Conservation (phyloP, 805 yeast genomes). For the Kodamaea neixiangensis region DNA sequence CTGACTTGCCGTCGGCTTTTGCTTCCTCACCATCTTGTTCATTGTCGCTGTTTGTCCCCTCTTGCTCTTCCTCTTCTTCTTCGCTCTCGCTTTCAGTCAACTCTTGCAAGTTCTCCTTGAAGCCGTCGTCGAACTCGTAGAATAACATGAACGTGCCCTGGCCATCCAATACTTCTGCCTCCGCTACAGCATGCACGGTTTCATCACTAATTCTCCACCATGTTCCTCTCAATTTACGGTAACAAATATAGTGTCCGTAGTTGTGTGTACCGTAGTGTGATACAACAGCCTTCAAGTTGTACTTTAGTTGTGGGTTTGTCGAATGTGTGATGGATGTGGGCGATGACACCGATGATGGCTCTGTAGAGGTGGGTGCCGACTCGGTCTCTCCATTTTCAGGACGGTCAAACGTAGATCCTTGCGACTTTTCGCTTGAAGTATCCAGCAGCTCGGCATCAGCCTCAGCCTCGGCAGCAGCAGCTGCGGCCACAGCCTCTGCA, state of each 20-base stretch:
- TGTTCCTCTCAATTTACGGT: slow-evolving; percentile 72
- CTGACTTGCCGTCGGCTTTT: neutral
- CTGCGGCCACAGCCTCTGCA: neutral
- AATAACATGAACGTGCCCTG: slow-evolving; percentile 94
- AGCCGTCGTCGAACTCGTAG: slow-evolving; percentile 57
- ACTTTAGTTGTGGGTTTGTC: slow-evolving; percentile 49
- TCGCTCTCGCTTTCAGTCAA: slow-evolving; percentile 15
- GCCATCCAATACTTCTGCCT: slow-evolving; percentile 73
- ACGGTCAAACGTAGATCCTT: neutral
- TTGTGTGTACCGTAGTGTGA: slow-evolving; percentile 95
- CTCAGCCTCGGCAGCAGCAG: neutral
- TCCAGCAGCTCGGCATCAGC: slow-evolving; percentile 9
- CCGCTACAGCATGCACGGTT: slow-evolving; percentile 75
- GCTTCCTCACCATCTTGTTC: slow-evolving; percentile 6
- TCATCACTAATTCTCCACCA: slow-evolving; percentile 98
- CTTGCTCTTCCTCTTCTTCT: slow-evolving; percentile 14
- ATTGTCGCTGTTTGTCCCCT: slow-evolving; percentile 8
- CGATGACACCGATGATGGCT: neutral
- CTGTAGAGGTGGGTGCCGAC: slow-evolving; percentile 6
- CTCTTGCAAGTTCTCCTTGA: slow-evolving; percentile 14
- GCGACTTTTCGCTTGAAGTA: neutral
- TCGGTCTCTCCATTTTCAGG: slow-evolving; percentile 11
- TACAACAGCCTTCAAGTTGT: slow-evolving; percentile 80
- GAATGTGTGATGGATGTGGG: neutral
- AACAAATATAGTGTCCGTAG: slow-evolving; percentile 95